Conservation (phyloP, 192 early-diverging fungal species). For the Gonapodya prolifera region DNA sequence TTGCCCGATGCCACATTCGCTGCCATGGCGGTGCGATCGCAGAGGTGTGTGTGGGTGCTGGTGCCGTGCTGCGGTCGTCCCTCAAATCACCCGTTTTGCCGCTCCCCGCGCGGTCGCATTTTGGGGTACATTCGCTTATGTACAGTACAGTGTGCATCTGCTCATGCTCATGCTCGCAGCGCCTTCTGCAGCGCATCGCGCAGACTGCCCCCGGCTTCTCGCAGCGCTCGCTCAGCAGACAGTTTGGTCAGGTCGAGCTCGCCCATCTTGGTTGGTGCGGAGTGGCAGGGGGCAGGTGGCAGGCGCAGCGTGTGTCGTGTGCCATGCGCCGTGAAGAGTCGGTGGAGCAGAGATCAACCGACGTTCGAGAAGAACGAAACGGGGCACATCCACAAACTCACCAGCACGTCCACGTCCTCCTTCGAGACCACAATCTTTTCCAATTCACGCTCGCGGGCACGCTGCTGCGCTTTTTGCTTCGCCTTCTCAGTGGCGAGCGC, state of each 20-base stretch:
- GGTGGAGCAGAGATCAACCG: background rate
- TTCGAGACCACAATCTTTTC: background rate
- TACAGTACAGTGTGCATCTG: no score
- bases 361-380: no score
- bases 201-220: background rate
- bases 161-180: background rate
- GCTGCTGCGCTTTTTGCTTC: background rate
- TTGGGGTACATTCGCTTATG: no score
- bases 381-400: background rate
- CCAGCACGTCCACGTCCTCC: background rate
- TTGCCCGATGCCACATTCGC: no score
- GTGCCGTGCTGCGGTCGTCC: no score
- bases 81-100: no score
- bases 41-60: no score
- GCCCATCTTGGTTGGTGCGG: background rate
- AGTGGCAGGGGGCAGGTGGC: no score
- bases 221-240: background rate
- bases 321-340: no score
- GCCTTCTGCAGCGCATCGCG: background rate
- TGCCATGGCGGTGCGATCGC: no score
- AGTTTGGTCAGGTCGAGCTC: background rate
- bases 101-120: no score
- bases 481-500: background rate
- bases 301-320: no score
- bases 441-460: background rate